Evolutionary conservation across 192 early-diverging fungal genomes (phyloP).

Genomic region (Tieghemiomyces parasiticus): DNA sequence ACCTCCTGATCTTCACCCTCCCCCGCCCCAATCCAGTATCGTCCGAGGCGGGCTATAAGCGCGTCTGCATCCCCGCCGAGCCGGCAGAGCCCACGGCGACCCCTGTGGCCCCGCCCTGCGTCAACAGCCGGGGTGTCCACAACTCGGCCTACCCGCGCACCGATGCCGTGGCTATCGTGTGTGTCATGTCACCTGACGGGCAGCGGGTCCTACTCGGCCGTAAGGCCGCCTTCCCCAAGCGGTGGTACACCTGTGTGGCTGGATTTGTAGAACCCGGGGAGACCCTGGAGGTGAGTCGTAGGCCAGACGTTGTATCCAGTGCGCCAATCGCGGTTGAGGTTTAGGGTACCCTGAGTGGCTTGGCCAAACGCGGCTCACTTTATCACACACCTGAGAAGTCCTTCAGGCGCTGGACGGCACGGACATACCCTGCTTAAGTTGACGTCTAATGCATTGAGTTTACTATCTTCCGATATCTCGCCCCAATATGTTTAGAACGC

Average conservation of each 20-base stretch:
- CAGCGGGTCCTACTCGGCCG: conserved; percentile 12
- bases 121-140: conserved; percentile 9
- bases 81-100: no score
- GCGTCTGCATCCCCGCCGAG: background rate
- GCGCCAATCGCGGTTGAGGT: no score
- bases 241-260: conserved; percentile 13
- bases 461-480: no score
- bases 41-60: conserved; percentile 5
- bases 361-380: no score
- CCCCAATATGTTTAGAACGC: background rate
- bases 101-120: background rate
- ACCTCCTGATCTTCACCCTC: no score
- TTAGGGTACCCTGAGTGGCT: no score
- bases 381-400: no score
- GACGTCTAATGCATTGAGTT: no score
- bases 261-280: conserved; percentile 17
- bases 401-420: no score
- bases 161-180: conserved; percentile 13
- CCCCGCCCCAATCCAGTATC: no score
- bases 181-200: conserved; percentile 6
- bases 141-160: conserved; percentile 11
- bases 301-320: no score
- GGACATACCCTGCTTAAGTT: no score
- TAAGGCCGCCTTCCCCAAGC: conserved; percentile 3
- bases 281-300: conserved; percentile 6